Evolutionary conservation across 495 filamentous ascomycete species (phyloP).

Genomic region (Staphylotrichum tortipilum): DNA sequence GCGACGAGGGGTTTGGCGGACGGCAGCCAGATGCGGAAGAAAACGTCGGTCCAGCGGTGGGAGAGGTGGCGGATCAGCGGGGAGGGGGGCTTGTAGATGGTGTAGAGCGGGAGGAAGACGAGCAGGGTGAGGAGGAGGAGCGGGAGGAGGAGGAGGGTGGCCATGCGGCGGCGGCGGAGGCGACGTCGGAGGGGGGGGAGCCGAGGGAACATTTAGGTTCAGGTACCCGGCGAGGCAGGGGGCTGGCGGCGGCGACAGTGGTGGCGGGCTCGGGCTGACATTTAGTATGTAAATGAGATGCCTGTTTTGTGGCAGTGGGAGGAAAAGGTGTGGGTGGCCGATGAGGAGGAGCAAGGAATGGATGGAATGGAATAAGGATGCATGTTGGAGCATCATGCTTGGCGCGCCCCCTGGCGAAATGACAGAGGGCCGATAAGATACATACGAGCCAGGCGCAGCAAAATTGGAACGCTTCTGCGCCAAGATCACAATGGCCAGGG

Average conservation of each 20-base stretch:
- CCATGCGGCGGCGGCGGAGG: constrained; percentile 46
- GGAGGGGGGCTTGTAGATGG: constrained; percentile 65
- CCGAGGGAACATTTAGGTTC: constrained; percentile 26
- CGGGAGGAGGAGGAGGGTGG: constrained; percentile 44
- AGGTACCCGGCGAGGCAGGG: no score
- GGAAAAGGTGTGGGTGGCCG: background rate
- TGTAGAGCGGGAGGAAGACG: constrained; percentile 47
- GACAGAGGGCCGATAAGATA: background rate
- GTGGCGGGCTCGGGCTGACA: background rate
- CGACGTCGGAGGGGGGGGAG: constrained; percentile 45
- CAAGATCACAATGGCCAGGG: no score
- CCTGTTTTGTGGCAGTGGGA: background rate
- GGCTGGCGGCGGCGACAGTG: background rate
- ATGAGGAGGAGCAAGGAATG: background rate
- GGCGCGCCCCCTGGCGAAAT: background rate
- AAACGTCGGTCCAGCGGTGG: constrained; percentile 62
- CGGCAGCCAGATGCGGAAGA: constrained; percentile 54
- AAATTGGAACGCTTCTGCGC: no score
- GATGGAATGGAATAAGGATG: background rate
- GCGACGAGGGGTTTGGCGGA: constrained; percentile 55
- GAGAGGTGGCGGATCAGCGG: constrained; percentile 59
- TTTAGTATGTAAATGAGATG: background rate
- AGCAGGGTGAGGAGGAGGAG: constrained; percentile 40
- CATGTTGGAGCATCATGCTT: background rate
- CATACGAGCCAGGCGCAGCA: no score